phyloP scores from a whole-genome alignment of 345 rosid species.

The Populus deltoides region DNA sequence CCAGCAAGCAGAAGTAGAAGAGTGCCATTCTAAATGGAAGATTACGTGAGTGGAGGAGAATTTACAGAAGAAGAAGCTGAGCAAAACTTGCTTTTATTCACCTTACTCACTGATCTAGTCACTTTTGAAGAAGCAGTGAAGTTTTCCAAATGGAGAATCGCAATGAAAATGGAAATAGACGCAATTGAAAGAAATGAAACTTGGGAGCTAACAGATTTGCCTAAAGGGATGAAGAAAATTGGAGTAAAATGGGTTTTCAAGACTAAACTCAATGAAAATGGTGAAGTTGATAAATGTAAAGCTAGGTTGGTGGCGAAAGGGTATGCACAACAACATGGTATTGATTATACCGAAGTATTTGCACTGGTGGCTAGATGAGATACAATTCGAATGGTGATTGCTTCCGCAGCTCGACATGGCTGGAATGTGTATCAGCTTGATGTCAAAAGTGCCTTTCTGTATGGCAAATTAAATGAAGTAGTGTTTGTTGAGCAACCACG shows the following conservation, averaged over 20 bases:
- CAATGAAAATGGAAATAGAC: not conserved
- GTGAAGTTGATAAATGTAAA: not conserved
- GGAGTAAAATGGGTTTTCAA: not conserved
- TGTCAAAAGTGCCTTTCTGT: too few relatives aligned
- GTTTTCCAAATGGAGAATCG: not conserved
- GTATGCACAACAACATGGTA: not conserved
- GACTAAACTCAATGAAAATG: slow-evolving; percentile 18
- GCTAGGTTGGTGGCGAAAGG: not conserved
- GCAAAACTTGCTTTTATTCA: too few relatives aligned
- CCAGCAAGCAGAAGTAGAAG: not conserved
- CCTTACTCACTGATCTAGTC: not conserved
- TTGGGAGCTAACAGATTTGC: not conserved
- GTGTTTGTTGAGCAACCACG: slow-evolving; percentile 15
- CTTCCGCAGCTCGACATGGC: not conserved
- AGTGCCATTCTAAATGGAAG: not conserved
- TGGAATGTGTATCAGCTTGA: not conserved
- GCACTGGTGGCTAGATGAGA: not conserved
- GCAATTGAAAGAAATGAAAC: slow-evolving; percentile 5
- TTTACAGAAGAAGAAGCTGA: too few relatives aligned
- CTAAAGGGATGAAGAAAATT: not conserved
- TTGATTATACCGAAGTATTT: not conserved
- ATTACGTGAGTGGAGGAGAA: not conserved
- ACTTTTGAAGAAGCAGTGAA: not conserved
- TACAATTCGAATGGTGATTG: not conserved
- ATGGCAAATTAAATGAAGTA: not conserved